These are phyloP conservation scores for Gymnopilus dilepis DNA, from an alignment of 768 basidiomycete genomes.

Conservation along the genomic window DNA sequence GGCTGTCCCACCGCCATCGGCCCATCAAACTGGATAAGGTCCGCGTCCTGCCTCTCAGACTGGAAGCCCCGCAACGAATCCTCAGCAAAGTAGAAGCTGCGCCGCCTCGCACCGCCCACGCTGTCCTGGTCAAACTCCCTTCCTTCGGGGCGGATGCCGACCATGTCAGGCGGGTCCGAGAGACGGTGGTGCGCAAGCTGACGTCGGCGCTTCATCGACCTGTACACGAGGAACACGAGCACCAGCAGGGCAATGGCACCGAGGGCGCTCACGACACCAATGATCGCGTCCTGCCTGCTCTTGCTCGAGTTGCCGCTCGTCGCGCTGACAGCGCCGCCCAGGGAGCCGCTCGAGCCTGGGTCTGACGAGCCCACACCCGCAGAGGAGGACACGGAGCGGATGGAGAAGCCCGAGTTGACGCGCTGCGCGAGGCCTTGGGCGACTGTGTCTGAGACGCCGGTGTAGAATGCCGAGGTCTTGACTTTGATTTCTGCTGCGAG, in stretches of 20 bases:
- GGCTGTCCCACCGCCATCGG: conserved; percentile 7
- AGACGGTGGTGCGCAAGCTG: conserved; percentile 76
- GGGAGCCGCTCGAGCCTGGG: not conserved
- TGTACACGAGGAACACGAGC: conserved; percentile 72
- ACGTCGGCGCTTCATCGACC: conserved; percentile 67
- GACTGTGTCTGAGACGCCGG: conserved; percentile 46
- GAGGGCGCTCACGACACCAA: conserved; percentile 86
- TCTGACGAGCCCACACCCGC: conserved; percentile 1
- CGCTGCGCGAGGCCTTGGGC: conserved; percentile 63
- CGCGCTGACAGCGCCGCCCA: not conserved
- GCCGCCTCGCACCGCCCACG: conserved; percentile 70
- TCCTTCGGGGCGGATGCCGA: conserved; percentile 62
- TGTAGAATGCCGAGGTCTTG: conserved; percentile 69
- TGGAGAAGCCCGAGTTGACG: conserved; percentile 70
- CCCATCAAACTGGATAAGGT: conserved; percentile 9
- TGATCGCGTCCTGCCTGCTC: conserved; percentile 82
- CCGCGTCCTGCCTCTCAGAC: conserved; percentile 33
- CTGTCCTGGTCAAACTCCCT: conserved; percentile 80
- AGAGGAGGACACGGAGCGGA: conserved; percentile 48
- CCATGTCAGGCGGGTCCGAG: conserved; percentile 53
- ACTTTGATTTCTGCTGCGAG: conserved; percentile 72
- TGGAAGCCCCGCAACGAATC: conserved; percentile 74
- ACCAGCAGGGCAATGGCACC: conserved; percentile 79
- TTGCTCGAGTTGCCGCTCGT: conserved; percentile 34
- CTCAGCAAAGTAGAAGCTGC: conserved; percentile 89